Percentiles rank a stretch among this genome's conserved stretches.
Conservation (phyloP, 345 rosid species). For the Pugionium dolabratum region DNA sequence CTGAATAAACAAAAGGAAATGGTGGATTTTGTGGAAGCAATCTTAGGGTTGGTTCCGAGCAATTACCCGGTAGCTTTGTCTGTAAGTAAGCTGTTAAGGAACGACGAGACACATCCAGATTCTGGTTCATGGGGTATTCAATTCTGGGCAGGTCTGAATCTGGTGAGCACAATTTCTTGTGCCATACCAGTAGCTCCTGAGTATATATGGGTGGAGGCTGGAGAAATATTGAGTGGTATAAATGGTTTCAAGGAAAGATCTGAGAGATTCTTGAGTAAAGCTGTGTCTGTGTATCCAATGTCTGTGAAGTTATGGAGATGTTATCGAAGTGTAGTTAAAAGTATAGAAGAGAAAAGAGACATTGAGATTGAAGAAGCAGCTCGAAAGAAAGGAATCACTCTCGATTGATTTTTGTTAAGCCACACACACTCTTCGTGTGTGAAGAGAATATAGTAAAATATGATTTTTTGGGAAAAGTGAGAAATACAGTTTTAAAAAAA, state of each 20-base stretch:
- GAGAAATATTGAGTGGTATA: slow-evolving; percentile 48
- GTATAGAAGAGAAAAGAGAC: slow-evolving; percentile 41
- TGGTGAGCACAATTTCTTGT: slow-evolving; percentile 58
- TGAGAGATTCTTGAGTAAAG: slow-evolving; percentile 64
- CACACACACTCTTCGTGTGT: too few relatives aligned
- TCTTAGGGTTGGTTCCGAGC: slow-evolving; percentile 61
- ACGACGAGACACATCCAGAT: slow-evolving; percentile 30
- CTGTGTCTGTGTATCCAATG: slow-evolving; percentile 66
- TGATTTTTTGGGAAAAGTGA: too few relatives aligned
- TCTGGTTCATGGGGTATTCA: slow-evolving; percentile 46
- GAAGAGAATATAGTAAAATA: too few relatives aligned
- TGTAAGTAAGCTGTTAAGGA: slow-evolving; percentile 53
- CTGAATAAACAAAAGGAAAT: slow-evolving; percentile 55
- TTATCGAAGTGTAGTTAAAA: slow-evolving; percentile 37
- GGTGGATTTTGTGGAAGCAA: slow-evolving; percentile 80
- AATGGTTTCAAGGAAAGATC: slow-evolving; percentile 42
- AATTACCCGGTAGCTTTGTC: slow-evolving; percentile 71
- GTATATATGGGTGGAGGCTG: slow-evolving; percentile 75
- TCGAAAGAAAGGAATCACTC: slow-evolving; percentile 57
- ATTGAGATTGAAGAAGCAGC: slow-evolving; percentile 54
- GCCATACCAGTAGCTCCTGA: slow-evolving; percentile 84
- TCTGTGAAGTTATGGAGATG: slow-evolving; percentile 67
- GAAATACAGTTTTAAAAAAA: too few relatives aligned
- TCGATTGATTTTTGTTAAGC: slow-evolving; percentile 24
- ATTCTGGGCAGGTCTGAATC: slow-evolving; percentile 69